phyloP scores from a whole-genome alignment of 306 rosid genomes.

The Pyrus pyrifolia region DNA sequence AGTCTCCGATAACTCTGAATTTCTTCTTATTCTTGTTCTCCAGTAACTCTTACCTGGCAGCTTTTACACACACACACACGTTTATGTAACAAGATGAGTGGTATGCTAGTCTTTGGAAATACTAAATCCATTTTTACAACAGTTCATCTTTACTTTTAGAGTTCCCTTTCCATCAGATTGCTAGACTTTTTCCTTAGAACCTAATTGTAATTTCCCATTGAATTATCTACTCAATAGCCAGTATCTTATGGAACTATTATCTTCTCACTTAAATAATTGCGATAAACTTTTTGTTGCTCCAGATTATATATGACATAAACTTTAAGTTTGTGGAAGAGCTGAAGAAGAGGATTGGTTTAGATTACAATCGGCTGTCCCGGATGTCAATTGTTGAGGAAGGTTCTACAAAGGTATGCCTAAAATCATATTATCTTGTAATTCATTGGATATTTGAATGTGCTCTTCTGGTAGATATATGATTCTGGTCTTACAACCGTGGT shows the following conservation, averaged over 20 bases:
- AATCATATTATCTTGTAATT: neutral
- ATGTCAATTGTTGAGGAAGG: conserved; percentile 77
- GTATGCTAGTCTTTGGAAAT: neutral
- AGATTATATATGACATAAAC: conserved; percentile 64
- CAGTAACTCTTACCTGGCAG: neutral
- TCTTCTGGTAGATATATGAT: neutral
- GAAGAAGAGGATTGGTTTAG: conserved; percentile 66
- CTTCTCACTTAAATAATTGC: conserved; percentile 10
- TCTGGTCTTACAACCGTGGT: neutral
- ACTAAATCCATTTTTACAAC: neutral
- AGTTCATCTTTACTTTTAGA: neutral
- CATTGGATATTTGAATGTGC: neutral
- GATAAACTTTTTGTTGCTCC: conserved; percentile 6
- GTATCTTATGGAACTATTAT: neutral
- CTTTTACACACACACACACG: neutral
- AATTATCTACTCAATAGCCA: neutral
- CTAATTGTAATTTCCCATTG: neutral
- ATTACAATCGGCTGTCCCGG: conserved; percentile 52
- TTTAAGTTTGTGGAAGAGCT: conserved; percentile 51
- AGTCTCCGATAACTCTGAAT: neutral
- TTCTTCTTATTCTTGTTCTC: neutral
- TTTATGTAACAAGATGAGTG: neutral
- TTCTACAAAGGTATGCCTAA: conserved; percentile 45
- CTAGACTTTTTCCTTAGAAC: neutral
- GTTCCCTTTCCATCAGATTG: conserved; percentile 2